Evolutionary conservation across 2,329 filamentous ascomycete genomes (phyloP).

Genomic region (Aureobasidium sp.): DNA sequence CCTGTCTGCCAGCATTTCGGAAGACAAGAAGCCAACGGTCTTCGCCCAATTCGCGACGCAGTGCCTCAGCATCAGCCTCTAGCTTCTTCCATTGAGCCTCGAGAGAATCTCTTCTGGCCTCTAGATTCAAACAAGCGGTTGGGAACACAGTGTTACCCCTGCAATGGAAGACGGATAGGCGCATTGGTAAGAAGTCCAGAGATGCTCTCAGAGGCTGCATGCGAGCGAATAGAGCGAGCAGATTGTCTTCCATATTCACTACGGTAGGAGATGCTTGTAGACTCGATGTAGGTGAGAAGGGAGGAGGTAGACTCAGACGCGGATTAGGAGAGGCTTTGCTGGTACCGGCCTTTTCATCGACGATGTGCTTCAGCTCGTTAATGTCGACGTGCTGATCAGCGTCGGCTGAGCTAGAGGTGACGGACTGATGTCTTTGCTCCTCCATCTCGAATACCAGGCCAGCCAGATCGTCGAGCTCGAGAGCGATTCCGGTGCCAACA

Average conservation of each 20-base stretch:
- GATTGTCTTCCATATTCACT: conserved; percentile 73
- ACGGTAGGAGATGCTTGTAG: conserved; percentile 50
- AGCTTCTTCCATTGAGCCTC: conserved; percentile 84
- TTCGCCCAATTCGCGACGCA: conserved; percentile 85
- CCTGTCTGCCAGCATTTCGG: conserved; percentile 82
- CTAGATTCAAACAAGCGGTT: conserved; percentile 82
- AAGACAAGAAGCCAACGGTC: conserved; percentile 96
- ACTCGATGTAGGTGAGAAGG: conserved; percentile 55
- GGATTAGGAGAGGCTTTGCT: conserved; percentile 45
- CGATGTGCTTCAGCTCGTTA: conserved; percentile 84
- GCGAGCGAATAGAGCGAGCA: conserved; percentile 83
- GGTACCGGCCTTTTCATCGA: conserved; percentile 69
- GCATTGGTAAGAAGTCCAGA: conserved; percentile 92
- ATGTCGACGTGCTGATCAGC: conserved; percentile 58
- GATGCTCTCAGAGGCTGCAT: conserved; percentile 93
- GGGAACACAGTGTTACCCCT: conserved; percentile 75
- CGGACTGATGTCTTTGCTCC: conserved; percentile 77
- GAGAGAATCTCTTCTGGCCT: conserved; percentile 63
- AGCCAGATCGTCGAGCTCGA: conserved; percentile 73
- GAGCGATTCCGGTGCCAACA: conserved; percentile 78
- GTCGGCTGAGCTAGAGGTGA: conserved; percentile 58
- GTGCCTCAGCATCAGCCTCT: conserved; percentile 79
- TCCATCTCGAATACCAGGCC: conserved; percentile 95
- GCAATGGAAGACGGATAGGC: conserved; percentile 75
- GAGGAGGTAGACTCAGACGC: conserved; percentile 55